Evolutionary conservation across 345 rosid species (phyloP), one percentile per base, ranked within the genome.

Genomic region (Kernera saxatilis): DNA sequence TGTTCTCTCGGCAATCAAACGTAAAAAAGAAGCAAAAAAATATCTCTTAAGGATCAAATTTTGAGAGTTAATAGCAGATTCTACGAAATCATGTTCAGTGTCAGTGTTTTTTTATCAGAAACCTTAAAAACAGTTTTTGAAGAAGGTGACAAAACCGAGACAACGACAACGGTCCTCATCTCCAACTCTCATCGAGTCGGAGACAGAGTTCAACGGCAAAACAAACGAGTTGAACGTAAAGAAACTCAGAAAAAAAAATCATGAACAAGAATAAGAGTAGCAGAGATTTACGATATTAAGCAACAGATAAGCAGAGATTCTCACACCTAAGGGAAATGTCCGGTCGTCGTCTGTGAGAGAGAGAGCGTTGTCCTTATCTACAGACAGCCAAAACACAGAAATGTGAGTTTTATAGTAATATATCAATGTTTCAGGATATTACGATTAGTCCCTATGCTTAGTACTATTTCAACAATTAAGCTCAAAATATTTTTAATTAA

Each of bases 331-430:
- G 52, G 55, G 25, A n/a, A 56, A 29, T 4, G 18, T 23, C 21
- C 21, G 26, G 23, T 54, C 73, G 73, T 53, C 73, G 73, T 44
- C 54, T 54, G 72, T 5, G 44, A 68, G 53, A 46, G 32, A 66
- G 6, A 10, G 14, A n/a, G n/a, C n/a, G n/a, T n/a, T n/a, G n/a
- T n/a, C n/a, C n/a, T n/a, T n/a, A n/a, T n/a, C n/a, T n/a, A n/a
- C n/a, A n/a, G n/a, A n/a, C n/a, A n/a, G n/a, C n/a, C n/a, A n/a
- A 60, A 26, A 41, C 36, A 3, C 13, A 21, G 36, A 17, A 32
- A 32, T n/a, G 36, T 2, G 13, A 14, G 18, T 13, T 40, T 29
- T 29, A 1, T n/a, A n/a, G n/a, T n/a, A n/a, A n/a, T 29, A 29
- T 29, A 29, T 29, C 32, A 29, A 29, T 4, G 32, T 21, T 57